Conservation (phyloP, 257 asterid species). For the Forsythia viridissima region DNA sequence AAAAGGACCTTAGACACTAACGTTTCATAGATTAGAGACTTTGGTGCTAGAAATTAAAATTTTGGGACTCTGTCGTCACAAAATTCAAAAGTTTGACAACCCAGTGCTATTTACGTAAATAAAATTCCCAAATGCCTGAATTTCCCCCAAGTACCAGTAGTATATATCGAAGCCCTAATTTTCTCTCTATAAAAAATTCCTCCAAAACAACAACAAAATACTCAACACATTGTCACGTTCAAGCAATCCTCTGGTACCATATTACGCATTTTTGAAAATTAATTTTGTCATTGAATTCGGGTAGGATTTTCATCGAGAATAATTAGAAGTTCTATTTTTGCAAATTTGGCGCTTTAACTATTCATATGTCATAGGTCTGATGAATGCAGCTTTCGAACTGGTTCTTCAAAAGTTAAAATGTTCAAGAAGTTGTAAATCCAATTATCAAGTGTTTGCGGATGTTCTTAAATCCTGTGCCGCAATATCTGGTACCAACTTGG, state of each 20-base stretch:
- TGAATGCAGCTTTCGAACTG: conserved; percentile 43
- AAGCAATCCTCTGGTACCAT: background rate
- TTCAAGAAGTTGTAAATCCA: conserved; percentile 31
- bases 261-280: background rate
- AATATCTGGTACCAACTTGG: conserved; percentile 36
- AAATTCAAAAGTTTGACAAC: too few relatives aligned
- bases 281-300: background rate
- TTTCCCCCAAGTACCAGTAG: background rate
- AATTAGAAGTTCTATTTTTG: background rate
- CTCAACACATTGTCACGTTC: background rate
- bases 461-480: conserved; percentile 66
- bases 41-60: too few relatives aligned
- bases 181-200: background rate
- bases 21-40: too few relatives aligned
- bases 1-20: too few relatives aligned
- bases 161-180: background rate
- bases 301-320: background rate
- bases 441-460: conserved; percentile 50
- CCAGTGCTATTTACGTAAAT: too few relatives aligned
- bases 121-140: background rate
- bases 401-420: conserved; percentile 36
- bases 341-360: background rate
- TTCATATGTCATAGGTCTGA: conserved; percentile 16
- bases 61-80: too few relatives aligned
- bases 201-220: too few relatives aligned